Conservation (phyloP, 352 stramenopile species). For the Globisporangium echinulatum region DNA sequence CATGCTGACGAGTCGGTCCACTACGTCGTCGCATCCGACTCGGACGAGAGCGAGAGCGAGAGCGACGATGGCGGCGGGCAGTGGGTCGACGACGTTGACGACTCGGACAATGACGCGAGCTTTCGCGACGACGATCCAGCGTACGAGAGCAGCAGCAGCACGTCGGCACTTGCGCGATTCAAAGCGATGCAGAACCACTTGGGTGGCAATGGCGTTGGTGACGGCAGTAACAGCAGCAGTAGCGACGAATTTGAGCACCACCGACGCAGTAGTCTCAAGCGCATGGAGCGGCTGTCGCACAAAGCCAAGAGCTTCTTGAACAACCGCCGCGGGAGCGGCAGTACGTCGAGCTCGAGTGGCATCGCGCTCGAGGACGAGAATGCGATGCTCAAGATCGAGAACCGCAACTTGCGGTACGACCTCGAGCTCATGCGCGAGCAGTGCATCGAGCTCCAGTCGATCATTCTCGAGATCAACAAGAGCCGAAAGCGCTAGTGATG, state of each 20-base stretch:
- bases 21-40: constrained; percentile 18
- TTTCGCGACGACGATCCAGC: constrained; percentile 36
- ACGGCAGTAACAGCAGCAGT: constrained; percentile 10
- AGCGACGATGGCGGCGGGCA: constrained; percentile 27
- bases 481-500: constrained; percentile 68
- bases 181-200: constrained; percentile 50
- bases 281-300: constrained; percentile 65
- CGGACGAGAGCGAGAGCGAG: constrained; percentile 31
- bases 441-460: constrained; percentile 82
- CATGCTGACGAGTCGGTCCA: constrained; percentile 19
- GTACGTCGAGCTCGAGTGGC: constrained; percentile 51
- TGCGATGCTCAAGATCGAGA: constrained; percentile 83
- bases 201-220: constrained; percentile 2
- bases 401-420: constrained; percentile 85
- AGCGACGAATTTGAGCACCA: constrained; percentile 1
- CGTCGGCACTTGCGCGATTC: constrained; percentile 57
- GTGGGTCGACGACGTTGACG: constrained; percentile 38
- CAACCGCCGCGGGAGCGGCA: constrained; percentile 45
- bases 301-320: constrained; percentile 74
- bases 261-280: constrained; percentile 47
- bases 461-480: constrained; percentile 89
- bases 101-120: constrained; percentile 46
- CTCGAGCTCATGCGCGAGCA: constrained; percentile 86
- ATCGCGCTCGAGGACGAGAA: constrained; percentile 82
- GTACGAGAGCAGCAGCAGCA: constrained; percentile 17